Evolutionary conservation across 768 basidiomycete genomes (phyloP), one percentile per base, ranked within the genome.

Genomic region (Tricholomella constricta): DNA sequence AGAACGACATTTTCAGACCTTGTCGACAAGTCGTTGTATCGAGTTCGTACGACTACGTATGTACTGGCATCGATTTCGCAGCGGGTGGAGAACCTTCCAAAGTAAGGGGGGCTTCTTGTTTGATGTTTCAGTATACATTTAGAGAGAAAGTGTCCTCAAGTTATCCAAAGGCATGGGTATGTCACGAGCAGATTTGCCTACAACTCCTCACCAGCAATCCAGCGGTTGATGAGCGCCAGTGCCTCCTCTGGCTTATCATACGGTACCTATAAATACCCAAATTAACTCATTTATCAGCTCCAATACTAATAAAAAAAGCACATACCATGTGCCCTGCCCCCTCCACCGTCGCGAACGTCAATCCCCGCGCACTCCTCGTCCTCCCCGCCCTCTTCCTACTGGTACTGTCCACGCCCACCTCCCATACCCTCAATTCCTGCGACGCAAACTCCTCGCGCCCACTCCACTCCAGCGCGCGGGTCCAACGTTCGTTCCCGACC

Each of bases 311-410:
- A 9, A 23, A 55, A 36, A 17, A 20, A 35, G 5, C 14, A 70
- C 77, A 57, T 62, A 82, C 80, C 81, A 83, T 86, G 71, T 91
- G 89, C n/a, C 89, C 89, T 25, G 87, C 89, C 4, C 78, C 85
- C 40, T 77, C 68, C 32, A 89, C 69, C 0, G 82, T 87, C 14
- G 78, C 81, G 63, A 84, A 88, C 32, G 85, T 88, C 51, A 92
- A 68, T 17, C 78, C 78, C 6, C 77, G 78, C 20, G 64, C 67
- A 36, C 64, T 68, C 56, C 75, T 69, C 29, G 69, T 70, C 54
- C 62, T 62, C 35, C 68, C 84, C 62, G 56, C 57, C 63, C 68
- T 57, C 72, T 70, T 56, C 66, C 83, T 72, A 6, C 5, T 14
- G 9, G 10, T 14, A 32, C 14, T 32, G 31, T n/a, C n/a, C n/a